phyloP scores from a whole-genome alignment of 139 green algal species.

The Micractinium sp. region DNA sequence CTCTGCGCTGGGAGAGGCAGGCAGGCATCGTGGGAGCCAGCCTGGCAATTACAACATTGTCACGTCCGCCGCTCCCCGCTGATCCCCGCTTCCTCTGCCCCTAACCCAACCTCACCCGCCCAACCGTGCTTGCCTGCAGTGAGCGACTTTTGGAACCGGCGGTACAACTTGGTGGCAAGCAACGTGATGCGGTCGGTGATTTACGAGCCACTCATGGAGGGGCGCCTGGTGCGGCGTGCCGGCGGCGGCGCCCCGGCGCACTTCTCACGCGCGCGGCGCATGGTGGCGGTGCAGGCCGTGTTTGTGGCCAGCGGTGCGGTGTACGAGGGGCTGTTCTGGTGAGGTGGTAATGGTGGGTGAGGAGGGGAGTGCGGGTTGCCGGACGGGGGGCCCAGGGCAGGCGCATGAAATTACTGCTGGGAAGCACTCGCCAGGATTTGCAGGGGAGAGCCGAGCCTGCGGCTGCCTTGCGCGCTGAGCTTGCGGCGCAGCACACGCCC shows the following conservation, averaged over 20 bases:
- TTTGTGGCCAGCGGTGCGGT: neutral
- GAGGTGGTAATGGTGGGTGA: neutral
- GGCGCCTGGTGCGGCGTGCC: neutral
- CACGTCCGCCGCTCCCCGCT: too few relatives aligned
- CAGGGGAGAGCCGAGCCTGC: too few relatives aligned
- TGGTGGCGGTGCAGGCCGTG: neutral
- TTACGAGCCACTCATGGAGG: slow-evolving; percentile 18
- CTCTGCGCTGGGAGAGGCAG: too few relatives aligned
- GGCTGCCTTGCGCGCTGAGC: too few relatives aligned
- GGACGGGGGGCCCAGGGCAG: neutral
- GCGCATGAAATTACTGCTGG: too few relatives aligned
- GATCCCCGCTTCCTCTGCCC: neutral
- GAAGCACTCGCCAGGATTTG: too few relatives aligned
- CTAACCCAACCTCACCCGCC: neutral
- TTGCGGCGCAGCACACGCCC: neutral
- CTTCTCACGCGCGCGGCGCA: neutral
- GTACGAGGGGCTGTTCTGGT: slow-evolving; percentile 15
- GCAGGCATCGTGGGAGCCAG: neutral
- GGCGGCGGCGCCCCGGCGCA: neutral
- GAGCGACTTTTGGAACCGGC: slow-evolving; percentile 3
- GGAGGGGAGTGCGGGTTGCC: neutral
- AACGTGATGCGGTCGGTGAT: neutral
- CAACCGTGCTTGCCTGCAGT: neutral
- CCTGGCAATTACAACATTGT: too few relatives aligned
- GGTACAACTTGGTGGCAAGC: neutral